These are phyloP conservation scores for Pittosporum tobira DNA, from an alignment of 129 eudicot genomes.

Conservation along the genomic window DNA sequence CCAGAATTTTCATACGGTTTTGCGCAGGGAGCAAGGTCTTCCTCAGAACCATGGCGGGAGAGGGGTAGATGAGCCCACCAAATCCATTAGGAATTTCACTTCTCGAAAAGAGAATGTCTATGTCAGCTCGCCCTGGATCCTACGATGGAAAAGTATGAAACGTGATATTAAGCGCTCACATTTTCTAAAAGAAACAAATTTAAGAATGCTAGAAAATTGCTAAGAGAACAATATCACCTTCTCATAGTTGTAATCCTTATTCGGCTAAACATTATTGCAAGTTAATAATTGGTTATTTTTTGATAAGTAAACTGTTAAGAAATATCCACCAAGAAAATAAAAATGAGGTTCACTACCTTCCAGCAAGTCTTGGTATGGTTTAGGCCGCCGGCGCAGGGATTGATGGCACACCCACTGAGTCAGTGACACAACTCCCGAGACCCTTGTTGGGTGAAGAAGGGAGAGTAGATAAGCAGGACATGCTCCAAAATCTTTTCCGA, in stretches of 20 bases:
- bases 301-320: no score
- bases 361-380: background rate
- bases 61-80: background rate
- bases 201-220: no score
- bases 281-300: no score
- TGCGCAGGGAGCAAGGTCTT: background rate
- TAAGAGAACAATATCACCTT: no score
- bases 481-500: slow-evolving; percentile 33
- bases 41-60: background rate
- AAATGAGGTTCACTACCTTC: background rate
- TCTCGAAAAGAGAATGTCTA: background rate
- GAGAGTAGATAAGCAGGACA: slow-evolving; percentile 12
- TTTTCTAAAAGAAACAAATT: no score
- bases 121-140: background rate
- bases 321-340: no score
- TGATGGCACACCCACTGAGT: slow-evolving; percentile 13
- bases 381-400: slow-evolving; percentile 1
- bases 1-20: background rate
- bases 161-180: no score
- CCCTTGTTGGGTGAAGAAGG: slow-evolving; percentile 21
- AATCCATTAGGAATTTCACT: background rate
- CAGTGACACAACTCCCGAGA: slow-evolving; percentile 10
- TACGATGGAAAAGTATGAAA: no score
- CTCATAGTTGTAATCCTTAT: no score
- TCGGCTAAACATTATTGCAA: no score